Conservation (phyloP, 2,329 filamentous ascomycete genomes). For the Phaeosphaeriaceae sp. region DNA sequence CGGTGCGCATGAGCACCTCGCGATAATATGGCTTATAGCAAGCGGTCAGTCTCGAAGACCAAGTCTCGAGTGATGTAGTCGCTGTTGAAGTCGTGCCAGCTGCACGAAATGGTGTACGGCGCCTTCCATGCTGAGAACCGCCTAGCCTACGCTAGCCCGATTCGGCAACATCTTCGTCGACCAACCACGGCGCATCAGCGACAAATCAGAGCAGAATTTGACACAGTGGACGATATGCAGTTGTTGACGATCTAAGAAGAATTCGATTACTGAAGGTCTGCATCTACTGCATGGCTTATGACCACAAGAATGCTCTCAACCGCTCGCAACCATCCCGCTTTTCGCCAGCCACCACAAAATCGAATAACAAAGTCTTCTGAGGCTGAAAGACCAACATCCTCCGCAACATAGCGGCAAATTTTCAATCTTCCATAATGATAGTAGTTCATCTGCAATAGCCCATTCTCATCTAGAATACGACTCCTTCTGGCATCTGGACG, state of each 20-base stretch:
- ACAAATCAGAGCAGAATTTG: not conserved
- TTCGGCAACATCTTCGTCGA: not conserved
- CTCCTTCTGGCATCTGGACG: not conserved
- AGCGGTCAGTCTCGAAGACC: slow-evolving; percentile 6
- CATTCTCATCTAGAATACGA: not conserved
- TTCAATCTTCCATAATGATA: not conserved
- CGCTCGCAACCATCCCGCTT: not conserved
- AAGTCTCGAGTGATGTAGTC: slow-evolving; percentile 18
- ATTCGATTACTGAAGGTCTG: not conserved
- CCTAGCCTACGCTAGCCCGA: slow-evolving; percentile 1
- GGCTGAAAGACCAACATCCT: not conserved
- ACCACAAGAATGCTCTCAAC: not conserved
- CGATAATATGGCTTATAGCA: slow-evolving; percentile 5
- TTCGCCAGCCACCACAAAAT: not conserved
- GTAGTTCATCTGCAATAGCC: not conserved
- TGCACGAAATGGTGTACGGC: slow-evolving; percentile 25
- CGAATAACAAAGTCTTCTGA: not conserved
- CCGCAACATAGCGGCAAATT: not conserved
- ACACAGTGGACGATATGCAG: not conserved
- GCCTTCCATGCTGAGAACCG: slow-evolving; percentile 18
- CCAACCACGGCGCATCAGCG: not conserved
- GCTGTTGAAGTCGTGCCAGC: slow-evolving; percentile 28
- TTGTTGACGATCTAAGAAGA: not conserved
- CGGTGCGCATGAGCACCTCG: slow-evolving; percentile 4
- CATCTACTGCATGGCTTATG: not conserved